Conservation (phyloP, 768 basidiomycete species). For the Boletus sp. region DNA sequence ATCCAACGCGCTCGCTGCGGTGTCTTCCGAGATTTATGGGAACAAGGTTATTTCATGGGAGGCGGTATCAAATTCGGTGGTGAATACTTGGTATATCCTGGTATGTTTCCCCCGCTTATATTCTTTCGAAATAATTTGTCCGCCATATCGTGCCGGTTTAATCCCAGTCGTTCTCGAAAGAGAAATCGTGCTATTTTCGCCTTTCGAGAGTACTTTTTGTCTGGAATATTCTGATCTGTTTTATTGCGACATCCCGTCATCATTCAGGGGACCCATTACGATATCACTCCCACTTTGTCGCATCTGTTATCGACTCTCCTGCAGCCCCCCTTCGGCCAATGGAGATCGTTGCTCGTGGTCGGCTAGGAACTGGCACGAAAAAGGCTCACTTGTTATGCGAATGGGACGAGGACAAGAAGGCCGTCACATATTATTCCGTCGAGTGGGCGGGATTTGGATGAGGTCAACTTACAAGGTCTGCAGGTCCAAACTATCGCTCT, state of each 20-base stretch:
- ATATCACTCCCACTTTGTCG: slow-evolving; percentile 95
- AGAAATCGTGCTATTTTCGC: not conserved
- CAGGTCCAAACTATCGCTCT: not conserved
- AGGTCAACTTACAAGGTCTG: not conserved
- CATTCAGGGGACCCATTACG: slow-evolving; percentile 82
- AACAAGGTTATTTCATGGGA: slow-evolving; percentile 83
- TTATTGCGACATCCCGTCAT: not conserved
- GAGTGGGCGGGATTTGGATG: slow-evolving; percentile 89
- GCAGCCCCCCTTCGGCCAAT: slow-evolving; percentile 66
- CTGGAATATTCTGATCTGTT: slow-evolving; percentile 5
- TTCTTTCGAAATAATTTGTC: not conserved
- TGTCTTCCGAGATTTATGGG: slow-evolving; percentile 79
- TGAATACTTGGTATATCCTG: slow-evolving; percentile 95
- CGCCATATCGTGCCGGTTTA: too few relatives aligned
- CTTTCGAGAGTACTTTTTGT: not conserved
- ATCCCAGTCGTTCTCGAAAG: not conserved
- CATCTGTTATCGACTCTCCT: slow-evolving; percentile 71
- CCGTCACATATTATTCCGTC: slow-evolving; percentile 72
- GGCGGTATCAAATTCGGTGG: slow-evolving; percentile 93
- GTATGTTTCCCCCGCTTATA: slow-evolving; percentile 39
- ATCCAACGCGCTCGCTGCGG: slow-evolving; percentile 72
- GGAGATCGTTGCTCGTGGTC: slow-evolving; percentile 94
- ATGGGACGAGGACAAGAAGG: slow-evolving; percentile 70
- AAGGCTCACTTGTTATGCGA: slow-evolving; percentile 91
- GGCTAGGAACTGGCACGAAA: slow-evolving; percentile 95